These are phyloP conservation scores for Scleroderma bovista DNA, from an alignment of 768 basidiomycete species.

Conservation along the genomic window DNA sequence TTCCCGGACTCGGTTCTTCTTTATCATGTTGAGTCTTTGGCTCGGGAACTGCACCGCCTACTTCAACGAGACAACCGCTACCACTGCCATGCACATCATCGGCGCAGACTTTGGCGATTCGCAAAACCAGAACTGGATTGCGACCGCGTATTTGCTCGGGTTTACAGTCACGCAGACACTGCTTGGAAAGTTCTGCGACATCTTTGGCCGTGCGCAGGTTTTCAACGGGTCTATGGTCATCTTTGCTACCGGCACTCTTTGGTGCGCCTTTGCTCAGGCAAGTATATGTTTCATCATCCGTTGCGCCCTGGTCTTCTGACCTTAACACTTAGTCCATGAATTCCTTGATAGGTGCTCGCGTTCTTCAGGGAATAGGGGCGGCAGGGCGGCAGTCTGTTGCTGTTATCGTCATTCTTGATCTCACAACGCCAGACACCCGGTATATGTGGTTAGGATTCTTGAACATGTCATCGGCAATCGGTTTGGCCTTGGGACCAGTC, in stretches of 20 bases:
- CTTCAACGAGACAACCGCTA: conserved; percentile 30
- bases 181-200: conserved; percentile 31
- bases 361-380: conserved; percentile 34
- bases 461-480: conserved; percentile 34
- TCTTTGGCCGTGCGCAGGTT: conserved; percentile 30
- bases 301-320: conserved; percentile 1
- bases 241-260: conserved; percentile 28
- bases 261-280: conserved; percentile 30
- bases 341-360: conserved; percentile 28
- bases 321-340: conserved; percentile 26
- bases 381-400: conserved; percentile 33
- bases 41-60: conserved; percentile 32
- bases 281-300: conserved; percentile 1
- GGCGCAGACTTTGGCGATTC: conserved; percentile 24
- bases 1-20: conserved; percentile 24
- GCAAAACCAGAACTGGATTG: conserved; percentile 31
- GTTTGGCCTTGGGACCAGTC: conserved; percentile 42
- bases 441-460: conserved; percentile 33
- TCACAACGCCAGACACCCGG: conserved; percentile 32
- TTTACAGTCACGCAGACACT: conserved; percentile 33
- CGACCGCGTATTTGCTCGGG: conserved; percentile 30
- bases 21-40: conserved; percentile 31
- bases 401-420: conserved; percentile 30
- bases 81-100: conserved; percentile 33
- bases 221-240: conserved; percentile 32